phyloP scores from a whole-genome alignment of 2,329 filamentous ascomycete species.

The Fusarium mundagurra region DNA sequence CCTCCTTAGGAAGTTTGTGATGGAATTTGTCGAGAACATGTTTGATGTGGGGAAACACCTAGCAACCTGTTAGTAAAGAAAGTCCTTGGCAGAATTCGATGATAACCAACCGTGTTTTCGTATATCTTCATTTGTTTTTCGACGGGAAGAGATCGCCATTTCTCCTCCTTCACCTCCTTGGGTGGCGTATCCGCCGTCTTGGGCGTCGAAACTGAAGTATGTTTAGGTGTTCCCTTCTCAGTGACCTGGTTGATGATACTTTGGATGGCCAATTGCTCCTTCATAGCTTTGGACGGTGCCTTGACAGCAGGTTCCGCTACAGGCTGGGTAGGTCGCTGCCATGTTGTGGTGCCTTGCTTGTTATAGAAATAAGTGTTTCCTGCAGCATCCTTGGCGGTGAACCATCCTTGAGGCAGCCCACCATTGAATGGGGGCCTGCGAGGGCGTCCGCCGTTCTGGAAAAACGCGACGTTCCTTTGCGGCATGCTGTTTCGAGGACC shows the following conservation, averaged over 20 bases:
- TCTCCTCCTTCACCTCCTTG: slow-evolving; percentile 71
- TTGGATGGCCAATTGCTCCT: slow-evolving; percentile 78
- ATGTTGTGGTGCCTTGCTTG: slow-evolving; percentile 79
- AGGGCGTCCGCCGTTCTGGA: slow-evolving; percentile 56
- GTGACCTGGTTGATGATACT: slow-evolving; percentile 88
- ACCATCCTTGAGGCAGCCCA: slow-evolving; percentile 86
- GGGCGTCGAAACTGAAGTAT: slow-evolving; percentile 70
- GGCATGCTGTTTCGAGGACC: slow-evolving; percentile 69
- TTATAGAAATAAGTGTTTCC: slow-evolving; percentile 90
- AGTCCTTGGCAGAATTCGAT: neutral
- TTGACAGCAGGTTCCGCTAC: slow-evolving; percentile 72
- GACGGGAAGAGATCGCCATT: slow-evolving; percentile 73
- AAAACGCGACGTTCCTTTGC: slow-evolving; percentile 63
- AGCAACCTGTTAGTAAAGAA: slow-evolving; percentile 15
- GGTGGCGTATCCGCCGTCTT: slow-evolving; percentile 65
- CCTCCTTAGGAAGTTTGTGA: slow-evolving; percentile 85
- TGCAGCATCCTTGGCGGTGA: slow-evolving; percentile 73
- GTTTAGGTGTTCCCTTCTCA: slow-evolving; percentile 67
- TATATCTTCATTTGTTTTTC: slow-evolving; percentile 97
- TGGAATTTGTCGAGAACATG: slow-evolving; percentile 88
- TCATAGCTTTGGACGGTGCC: slow-evolving; percentile 68
- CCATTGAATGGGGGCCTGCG: slow-evolving; percentile 65
- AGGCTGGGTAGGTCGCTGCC: slow-evolving; percentile 79
- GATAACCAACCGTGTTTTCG: slow-evolving; percentile 81
- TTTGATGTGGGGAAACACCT: slow-evolving; percentile 88